Evolutionary conservation across 306 rosid genomes (phyloP), one percentile per base, ranked within the genome.

Genomic region (Rosa lucieae): DNA sequence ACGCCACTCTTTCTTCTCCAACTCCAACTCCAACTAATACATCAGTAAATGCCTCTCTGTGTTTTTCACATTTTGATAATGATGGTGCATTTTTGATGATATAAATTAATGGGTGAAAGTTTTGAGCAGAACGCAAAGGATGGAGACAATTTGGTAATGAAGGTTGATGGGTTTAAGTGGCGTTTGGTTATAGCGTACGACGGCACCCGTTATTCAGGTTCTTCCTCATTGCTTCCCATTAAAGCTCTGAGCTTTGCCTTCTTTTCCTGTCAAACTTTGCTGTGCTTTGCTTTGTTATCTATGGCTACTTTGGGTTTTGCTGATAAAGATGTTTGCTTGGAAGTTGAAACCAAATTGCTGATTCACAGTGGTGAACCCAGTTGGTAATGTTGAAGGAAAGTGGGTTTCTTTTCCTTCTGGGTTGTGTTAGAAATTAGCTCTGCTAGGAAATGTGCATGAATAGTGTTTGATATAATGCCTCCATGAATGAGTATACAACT

Each of bases 171-270:
- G 67, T 89, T 78, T 74, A 94, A 94, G 47, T 94, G 98, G 98
- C 97, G 98, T 46, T 76, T 94, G 74, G 80, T 91, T 80, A 78
- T 94, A 82, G 89, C 97, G 12, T 94, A 90, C 73, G 98, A 94
- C 26, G 98, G 97, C 62, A 94, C 98, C 47, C 80, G 82, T 1
- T 94, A 94, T 63, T 79, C 97, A 82, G 98, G 98, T 88, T 74
- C 73, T 37, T 12, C 37, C 70, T 46, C 2, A 6, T 66, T 48
- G 23, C 35, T 21, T 74, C 21, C 11, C 5, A 7, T 72, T n/a
- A 40, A 58, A 46, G 51, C 61, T 29, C 53, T 43, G 70, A 26
- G 63, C 74, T 42, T 72, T 65, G 14, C 23, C 15, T 40, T 2
- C 29, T 10, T 23, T 6, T 14, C 8, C 40, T 40, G 12, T 48